phyloP scores from a whole-genome alignment of 192 early-diverging fungal genomes.

The Linnemannia zychae region DNA sequence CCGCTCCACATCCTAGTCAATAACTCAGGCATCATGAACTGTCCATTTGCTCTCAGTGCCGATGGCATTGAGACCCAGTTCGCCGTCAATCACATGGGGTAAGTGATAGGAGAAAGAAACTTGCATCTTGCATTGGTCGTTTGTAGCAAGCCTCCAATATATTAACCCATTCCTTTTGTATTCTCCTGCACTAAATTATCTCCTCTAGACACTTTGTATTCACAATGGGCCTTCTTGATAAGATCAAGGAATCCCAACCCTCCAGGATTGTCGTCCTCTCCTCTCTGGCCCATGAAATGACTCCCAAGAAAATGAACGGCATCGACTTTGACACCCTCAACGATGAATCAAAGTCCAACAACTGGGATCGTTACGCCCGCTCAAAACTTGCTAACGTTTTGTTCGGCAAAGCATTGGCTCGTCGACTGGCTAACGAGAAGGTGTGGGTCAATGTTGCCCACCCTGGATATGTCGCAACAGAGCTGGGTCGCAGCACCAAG shows the following conservation, averaged over 20 bases:
- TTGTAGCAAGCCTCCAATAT: neutral
- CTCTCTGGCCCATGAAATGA: slow-evolving; percentile 33
- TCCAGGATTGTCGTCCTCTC: slow-evolving; percentile 50
- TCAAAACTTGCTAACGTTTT: slow-evolving; percentile 67
- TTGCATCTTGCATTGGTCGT: neutral
- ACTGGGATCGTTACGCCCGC: slow-evolving; percentile 48
- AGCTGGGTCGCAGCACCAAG: slow-evolving; percentile 35
- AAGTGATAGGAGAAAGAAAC: neutral
- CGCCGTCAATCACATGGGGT: slow-evolving; percentile 61
- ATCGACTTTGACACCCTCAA: slow-evolving; percentile 61
- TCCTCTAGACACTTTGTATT: slow-evolving; percentile 14
- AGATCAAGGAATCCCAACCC: slow-evolving; percentile 31
- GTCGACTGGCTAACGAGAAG: slow-evolving; percentile 16
- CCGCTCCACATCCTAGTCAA: slow-evolving; percentile 63
- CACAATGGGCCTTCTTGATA: slow-evolving; percentile 17
- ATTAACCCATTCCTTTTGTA: neutral
- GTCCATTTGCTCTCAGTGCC: slow-evolving; percentile 24
- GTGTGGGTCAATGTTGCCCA: slow-evolving; percentile 24
- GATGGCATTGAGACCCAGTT: slow-evolving; percentile 61
- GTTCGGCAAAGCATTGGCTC: slow-evolving; percentile 60
- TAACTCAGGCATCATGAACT: slow-evolving; percentile 50
- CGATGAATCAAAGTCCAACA: slow-evolving; percentile 26
- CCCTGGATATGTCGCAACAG: slow-evolving; percentile 57
- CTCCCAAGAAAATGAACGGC: slow-evolving; percentile 5
- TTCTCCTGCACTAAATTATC: neutral